Evolutionary conservation across 805 yeast genomes (phyloP).

Genomic region (Lipomyces anomalus): DNA sequence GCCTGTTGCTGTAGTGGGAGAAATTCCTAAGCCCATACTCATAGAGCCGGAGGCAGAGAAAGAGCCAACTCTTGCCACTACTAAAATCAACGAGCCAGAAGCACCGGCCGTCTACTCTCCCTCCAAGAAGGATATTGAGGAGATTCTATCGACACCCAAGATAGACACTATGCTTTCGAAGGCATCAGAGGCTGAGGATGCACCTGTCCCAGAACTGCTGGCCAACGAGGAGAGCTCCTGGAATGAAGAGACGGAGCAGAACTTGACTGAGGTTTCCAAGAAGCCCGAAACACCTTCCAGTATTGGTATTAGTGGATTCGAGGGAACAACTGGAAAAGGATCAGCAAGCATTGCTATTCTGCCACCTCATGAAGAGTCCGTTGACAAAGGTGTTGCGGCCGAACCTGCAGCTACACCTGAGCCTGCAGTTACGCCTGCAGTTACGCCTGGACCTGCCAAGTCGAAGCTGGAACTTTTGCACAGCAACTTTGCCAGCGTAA

Average conservation of each 20-base stretch:
- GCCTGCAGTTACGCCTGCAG: constrained; percentile 10
- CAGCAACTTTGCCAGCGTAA: constrained; percentile 6
- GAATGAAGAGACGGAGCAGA: constrained; percentile 34
- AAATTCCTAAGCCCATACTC: constrained; percentile 10
- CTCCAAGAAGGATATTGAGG: constrained; percentile 44
- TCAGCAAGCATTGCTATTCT: neutral
- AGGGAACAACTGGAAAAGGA: neutral
- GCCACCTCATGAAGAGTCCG: constrained; percentile 3
- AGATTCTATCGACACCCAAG: constrained; percentile 43
- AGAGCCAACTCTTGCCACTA: constrained; percentile 11
- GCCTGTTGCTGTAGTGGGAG: constrained; percentile 15
- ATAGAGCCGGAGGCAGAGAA: constrained; percentile 27
- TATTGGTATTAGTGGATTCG: neutral
- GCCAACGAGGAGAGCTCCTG: constrained; percentile 31
- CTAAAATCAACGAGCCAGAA: constrained; percentile 14
- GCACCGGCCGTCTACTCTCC: constrained; percentile 32
- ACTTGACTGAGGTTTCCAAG: constrained; percentile 10
- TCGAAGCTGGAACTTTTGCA: constrained; percentile 17
- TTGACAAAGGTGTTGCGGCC: constrained; percentile 6
- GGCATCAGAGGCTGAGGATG: constrained; percentile 41
- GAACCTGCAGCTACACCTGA: constrained; percentile 14
- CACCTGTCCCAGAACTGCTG: constrained; percentile 20
- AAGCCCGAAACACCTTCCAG: constrained; percentile 3
- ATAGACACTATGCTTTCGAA: constrained; percentile 46
- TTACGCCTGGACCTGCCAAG: constrained; percentile 10